phyloP scores from a whole-genome alignment of 2,329 filamentous ascomycete genomes.

The Aspergillus calidoustus region DNA sequence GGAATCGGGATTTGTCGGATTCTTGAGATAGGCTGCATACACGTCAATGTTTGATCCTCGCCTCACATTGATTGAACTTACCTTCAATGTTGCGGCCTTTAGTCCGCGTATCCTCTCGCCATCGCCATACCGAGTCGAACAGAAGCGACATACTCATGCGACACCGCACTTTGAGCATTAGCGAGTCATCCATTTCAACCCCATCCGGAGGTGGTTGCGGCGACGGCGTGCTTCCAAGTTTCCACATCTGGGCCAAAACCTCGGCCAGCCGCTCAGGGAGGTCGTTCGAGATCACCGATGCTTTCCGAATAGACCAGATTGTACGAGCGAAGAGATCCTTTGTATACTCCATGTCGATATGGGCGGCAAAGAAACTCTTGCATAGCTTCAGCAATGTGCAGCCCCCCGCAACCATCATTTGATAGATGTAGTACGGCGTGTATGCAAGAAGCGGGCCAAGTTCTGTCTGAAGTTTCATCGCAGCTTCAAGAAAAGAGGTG shows the following conservation, averaged over 20 bases:
- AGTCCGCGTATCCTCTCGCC: conserved; percentile 69
- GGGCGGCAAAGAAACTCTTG: conserved; percentile 66
- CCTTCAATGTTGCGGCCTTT: conserved; percentile 73
- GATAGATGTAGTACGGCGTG: conserved; percentile 66
- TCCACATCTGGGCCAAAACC: conserved; percentile 69
- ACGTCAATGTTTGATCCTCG: conserved; percentile 18
- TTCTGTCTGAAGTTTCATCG: conserved; percentile 49
- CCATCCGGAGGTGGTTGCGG: conserved; percentile 33
- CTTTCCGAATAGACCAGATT: conserved; percentile 62
- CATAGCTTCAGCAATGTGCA: conserved; percentile 68
- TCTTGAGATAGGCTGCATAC: conserved; percentile 69
- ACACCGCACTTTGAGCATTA: conserved; percentile 68
- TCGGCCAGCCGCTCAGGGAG: conserved; percentile 67
- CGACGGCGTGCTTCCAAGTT: conserved; percentile 47
- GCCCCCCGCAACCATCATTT: conserved; percentile 68
- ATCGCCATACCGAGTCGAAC: conserved; percentile 70
- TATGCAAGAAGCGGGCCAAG: conserved; percentile 56
- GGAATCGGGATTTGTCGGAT: conserved; percentile 84
- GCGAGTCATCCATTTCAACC: conserved; percentile 46
- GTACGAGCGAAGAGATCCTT: conserved; percentile 63
- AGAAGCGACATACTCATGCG: conserved; percentile 71
- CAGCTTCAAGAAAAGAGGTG: conserved; percentile 52
- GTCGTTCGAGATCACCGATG: conserved; percentile 67
- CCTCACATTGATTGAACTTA: conserved; percentile 50
- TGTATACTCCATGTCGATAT: conserved; percentile 60